These are phyloP conservation scores for Plantago coronopus DNA, from an alignment of 305 asterid species.

Conservation along the genomic window DNA sequence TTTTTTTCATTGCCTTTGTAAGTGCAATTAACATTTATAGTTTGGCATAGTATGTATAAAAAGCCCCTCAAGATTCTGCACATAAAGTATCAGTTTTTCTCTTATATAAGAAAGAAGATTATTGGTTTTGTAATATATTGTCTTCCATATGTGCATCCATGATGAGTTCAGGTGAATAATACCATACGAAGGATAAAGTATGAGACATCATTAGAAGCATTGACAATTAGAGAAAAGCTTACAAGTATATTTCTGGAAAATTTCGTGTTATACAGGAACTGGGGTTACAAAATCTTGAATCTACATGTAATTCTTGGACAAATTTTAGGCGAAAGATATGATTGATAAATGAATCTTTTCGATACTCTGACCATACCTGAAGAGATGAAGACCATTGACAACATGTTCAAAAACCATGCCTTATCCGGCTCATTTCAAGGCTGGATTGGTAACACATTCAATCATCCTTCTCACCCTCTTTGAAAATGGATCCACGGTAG, in stretches of 20 bases:
- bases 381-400: constrained; percentile 6
- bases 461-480: constrained; percentile 13
- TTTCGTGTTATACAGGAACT: no score
- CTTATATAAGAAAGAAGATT: constrained; percentile 4
- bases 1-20: neutral
- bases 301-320: no score
- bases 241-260: no score
- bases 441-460: constrained; percentile 23
- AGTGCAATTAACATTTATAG: constrained; percentile 19
- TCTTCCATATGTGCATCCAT: neutral
- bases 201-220: no score
- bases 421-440: constrained; percentile 8
- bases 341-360: neutral
- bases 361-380: constrained; percentile 17
- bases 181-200: no score
- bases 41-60: constrained; percentile 34
- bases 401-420: neutral
- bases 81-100: constrained; percentile 1
- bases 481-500: constrained; percentile 2
- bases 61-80: constrained; percentile 20
- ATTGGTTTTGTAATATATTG: constrained; percentile 5
- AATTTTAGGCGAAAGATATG: no score
- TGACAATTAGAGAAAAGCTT: no score
- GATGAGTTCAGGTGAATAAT: neutral
- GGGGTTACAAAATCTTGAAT: no score